Percentiles rank a stretch among this genome's conserved stretches.
These are phyloP conservation scores for Arabidopsis hybrid DNA, from an alignment of 441 rosid species.

Conservation along the genomic window DNA sequence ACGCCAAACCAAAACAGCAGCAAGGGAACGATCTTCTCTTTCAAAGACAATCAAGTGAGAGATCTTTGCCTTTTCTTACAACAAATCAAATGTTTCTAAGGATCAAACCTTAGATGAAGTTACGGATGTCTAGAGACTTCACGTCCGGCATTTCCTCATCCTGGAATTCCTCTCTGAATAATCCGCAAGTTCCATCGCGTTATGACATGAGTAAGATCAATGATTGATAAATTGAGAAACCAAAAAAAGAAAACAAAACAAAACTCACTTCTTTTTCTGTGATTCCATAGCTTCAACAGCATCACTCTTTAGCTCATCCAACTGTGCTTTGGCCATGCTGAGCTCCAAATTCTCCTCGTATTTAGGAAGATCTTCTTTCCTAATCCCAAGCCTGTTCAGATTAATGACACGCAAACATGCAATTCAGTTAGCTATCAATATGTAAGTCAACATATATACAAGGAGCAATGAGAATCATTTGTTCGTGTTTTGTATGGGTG, in stretches of 20 bases:
- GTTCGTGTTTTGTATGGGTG: background rate
- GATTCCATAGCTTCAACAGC: conserved; percentile 93
- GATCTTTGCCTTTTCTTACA: conserved; percentile 33
- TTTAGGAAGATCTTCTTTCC: conserved; percentile 88
- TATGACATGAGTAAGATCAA: conserved; percentile 4
- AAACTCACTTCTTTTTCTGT: conserved; percentile 78
- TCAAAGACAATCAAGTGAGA: background rate
- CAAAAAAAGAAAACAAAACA: background rate
- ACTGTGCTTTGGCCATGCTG: conserved; percentile 86
- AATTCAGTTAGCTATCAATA: background rate
- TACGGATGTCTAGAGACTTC: conserved; percentile 90
- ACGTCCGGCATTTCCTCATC: conserved; percentile 75
- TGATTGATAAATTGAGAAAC: background rate
- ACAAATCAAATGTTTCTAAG: conserved; percentile 38
- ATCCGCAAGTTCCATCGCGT: background rate
- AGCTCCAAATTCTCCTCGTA: conserved; percentile 84
- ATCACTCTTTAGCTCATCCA: conserved; percentile 90
- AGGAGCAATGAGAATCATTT: background rate
- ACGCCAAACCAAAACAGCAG: conserved; percentile 27
- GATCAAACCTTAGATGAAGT: conserved; percentile 67
- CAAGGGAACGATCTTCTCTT: conserved; percentile 26
- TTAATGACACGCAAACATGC: conserved; percentile 18
- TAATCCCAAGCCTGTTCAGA: conserved; percentile 79
- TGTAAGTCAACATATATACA: background rate
- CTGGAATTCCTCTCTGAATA: conserved; percentile 91